Conservation (phyloP, 1,284 basidiomycete species). For the Bjerkandera adusta region DNA sequence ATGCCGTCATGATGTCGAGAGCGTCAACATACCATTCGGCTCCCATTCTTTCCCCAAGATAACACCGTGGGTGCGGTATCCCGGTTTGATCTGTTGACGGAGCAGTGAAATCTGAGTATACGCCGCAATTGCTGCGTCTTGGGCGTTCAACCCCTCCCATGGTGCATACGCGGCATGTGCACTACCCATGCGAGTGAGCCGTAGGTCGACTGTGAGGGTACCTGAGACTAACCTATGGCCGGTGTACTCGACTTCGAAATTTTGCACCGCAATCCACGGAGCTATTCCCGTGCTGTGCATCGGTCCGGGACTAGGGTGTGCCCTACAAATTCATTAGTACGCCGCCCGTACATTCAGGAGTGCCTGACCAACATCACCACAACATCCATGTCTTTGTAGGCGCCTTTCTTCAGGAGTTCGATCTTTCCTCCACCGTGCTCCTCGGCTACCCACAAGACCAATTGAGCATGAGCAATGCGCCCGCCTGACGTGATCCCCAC, state of each 20-base stretch:
- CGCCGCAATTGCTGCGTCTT: conserved; percentile 81
- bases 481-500: conserved; percentile 2
- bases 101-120: conserved; percentile 75
- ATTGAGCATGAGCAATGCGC: conserved; percentile 1
- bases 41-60: conserved; percentile 59
- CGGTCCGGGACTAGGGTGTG: conserved; percentile 58
- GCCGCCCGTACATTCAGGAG: background rate
- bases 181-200: conserved; percentile 32
- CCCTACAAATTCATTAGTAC: conserved; percentile 39
- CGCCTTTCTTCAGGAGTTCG: conserved; percentile 62
- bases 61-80: conserved; percentile 68
- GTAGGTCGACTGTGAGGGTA: background rate
- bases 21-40: conserved; percentile 52
- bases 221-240: conserved; percentile 54
- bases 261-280: conserved; percentile 56
- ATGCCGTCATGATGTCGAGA: background rate
- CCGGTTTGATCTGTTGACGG: conserved; percentile 56
- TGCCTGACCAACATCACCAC: conserved; percentile 73
- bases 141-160: conserved; percentile 84
- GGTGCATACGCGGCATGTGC: conserved; percentile 75
- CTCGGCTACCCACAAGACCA: conserved; percentile 47
- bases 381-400: conserved; percentile 74
- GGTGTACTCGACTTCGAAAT: conserved; percentile 60
- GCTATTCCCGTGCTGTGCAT: conserved; percentile 46
- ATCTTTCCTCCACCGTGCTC: conserved; percentile 81